phyloP scores from a whole-genome alignment of 805 yeast genomes.

The Ogataea pini region DNA sequence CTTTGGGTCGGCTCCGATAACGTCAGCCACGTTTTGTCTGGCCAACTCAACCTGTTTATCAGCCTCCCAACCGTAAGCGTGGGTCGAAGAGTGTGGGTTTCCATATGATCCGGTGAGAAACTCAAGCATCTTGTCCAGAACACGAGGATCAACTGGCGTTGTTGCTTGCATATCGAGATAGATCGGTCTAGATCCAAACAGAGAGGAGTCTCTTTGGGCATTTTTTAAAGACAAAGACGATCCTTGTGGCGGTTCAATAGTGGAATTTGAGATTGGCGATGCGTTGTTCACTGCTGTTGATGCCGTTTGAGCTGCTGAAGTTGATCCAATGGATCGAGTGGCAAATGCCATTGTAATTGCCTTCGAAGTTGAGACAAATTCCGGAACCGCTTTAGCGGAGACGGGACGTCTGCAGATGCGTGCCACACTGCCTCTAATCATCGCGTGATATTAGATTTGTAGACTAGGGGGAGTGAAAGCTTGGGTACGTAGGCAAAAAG shows the following conservation, averaged over 20 bases:
- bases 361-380: neutral
- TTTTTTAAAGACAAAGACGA: conserved; percentile 45
- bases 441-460: too few species aligned
- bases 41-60: conserved; percentile 89
- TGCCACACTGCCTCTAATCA: conserved; percentile 4
- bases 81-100: conserved; percentile 97
- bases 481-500: too few species aligned
- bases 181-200: conserved; percentile 78
- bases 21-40: conserved; percentile 74
- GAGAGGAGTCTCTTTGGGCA: conserved; percentile 45
- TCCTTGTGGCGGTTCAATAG: conserved; percentile 45
- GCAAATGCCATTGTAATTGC: neutral
- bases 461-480: too few species aligned
- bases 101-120: conserved; percentile 93
- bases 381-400: neutral
- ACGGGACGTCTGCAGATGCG: neutral
- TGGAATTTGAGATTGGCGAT: conserved; percentile 19
- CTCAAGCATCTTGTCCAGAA: conserved; percentile 80
- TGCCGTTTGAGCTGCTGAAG: conserved; percentile 13
- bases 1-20: conserved; percentile 92
- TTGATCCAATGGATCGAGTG: neutral
- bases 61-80: conserved; percentile 98
- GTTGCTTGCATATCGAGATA: conserved; percentile 98
- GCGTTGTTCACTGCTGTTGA: conserved; percentile 28
- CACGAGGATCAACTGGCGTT: conserved; percentile 97